Evolutionary conservation across 2,329 filamentous ascomycete genomes (phyloP), one percentile per base, ranked within the genome.

Genomic region (Botryosphaeria agaves): DNA sequence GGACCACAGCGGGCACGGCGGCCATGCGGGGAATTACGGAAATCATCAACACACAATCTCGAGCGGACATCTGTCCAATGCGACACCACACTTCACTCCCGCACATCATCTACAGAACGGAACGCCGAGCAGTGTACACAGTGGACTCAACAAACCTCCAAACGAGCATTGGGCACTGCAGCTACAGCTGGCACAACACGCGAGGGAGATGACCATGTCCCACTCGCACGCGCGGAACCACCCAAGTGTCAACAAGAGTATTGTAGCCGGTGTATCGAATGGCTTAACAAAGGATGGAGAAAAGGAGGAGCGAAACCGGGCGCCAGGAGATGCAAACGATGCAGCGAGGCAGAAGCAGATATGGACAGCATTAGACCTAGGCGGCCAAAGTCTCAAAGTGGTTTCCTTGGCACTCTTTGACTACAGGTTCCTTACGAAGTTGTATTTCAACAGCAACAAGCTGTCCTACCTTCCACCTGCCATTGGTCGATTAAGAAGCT

Each of bases 381-480:
- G 85, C 43, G 89, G 89, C n/a, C 89, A 95, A 58, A 87, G 87
- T 14, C 62, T 98, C 29, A 77, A 84, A 41, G 80, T 83, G 35
- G 64, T 98, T 18, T 75, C 84, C 1, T 60, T 70, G 6, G 71
- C 78, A 26, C 63, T 98, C 18, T 95, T 95, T 59, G 66, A 69
- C 41, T 98, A 95, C 55, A 68, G 68, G 26, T 95, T 98, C 52
- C 62, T 98, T 33, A 80, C 80, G 41, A 87, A 91, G 54, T 69
- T 98, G 18, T 94, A 92, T 52, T 72, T 98, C 38, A 84, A 84
- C 43, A 87, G 84, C 41, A 98, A 98, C 63, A 85, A 84, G 51
- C 67, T 98, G 35, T 73, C 73, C 17, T 65, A 68, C 27, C 61
- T 98, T n/a, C 84, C 87, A 8, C 61, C 78, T 21, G 66, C 74